Base-by-base conservation (phyloP, 352 stramenopile species). In the Phytophthora cryptogea region DNA sequence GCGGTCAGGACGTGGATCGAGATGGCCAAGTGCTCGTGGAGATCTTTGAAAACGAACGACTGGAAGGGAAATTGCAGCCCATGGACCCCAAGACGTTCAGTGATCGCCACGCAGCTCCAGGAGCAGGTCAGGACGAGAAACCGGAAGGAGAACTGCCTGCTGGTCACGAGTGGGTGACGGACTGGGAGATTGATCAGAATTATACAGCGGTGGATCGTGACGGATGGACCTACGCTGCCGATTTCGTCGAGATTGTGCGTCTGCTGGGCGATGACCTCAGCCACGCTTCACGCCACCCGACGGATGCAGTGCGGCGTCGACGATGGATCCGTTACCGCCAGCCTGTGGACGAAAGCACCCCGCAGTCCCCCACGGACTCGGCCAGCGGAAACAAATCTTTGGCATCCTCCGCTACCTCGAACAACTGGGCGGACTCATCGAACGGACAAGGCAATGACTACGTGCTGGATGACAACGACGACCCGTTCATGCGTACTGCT, bases 11-110 rank as follows among this genome's bases (percentile, higher is more conserved):
- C 28, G 46, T 88, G 4, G 83, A 90, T 57, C 78, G 78, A 28
- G 82, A 93, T 37, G 80, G 79, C 1, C 81, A 95, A 62, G 55
- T 80, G n/a, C 35, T 90, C 8, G 78, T 87, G 20, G 82, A 94
- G 48, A 78, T 93, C n/a, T 95, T 87, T 53, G 86, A 95, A 59
- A 91, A 95, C 61, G 84, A 95, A 45, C 83, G 86, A 3, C 66
- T 94, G 23, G 85, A 94, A 52, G 86, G 85, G 7, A 85, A 86
- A n/a, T 44, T 92, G 35, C 78, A 77, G 39, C 39, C 77, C 3
- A 80, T 74, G 27, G 86, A 95, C 49, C 86, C 86, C 1, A 94
- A 90, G 61, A 51, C 54, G 26, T 95, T 79, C 51, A 88, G 84
- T 56, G 85, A 92, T 64, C 76, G 72, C 13, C 49, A 86, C 39